Base-by-base conservation (phyloP, 331 rosid genomes). In the Stylosanthes scabra region DNA sequence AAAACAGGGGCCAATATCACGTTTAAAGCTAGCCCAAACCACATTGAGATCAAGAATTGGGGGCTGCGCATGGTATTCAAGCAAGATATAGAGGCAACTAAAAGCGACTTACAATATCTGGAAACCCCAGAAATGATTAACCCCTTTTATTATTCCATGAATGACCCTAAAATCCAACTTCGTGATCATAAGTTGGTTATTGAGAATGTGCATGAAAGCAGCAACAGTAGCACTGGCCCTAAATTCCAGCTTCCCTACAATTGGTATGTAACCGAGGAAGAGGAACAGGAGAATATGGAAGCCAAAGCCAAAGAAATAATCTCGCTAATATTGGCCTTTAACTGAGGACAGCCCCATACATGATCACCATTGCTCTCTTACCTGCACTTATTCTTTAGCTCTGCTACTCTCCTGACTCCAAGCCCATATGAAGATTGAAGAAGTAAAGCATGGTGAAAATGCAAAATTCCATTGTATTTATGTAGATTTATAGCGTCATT, bases 191-290 rank as follows among this genome's bases (percentile, higher is more conserved):
- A 28, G 28, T 52, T 52, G 14, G 28, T 52, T 13, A 11, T 16
- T 14, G 58, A 52, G 28, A 25, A 52, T n/a, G 27, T 16, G 58
- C 46, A 6, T 41, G 46, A 41, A 41, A 6, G 46, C 46, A 41
- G 6, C 46, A 41, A 41, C 46, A 41, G 46, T 41, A 41, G 46
- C 46, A 7, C 6, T 7, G 46, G 46, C 11, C 10, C 46, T 41
- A 41, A 41, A 41, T 8, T 34, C 25, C 47, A 68, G 29, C 61
- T 68, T 14, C 47, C 29, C 6, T 49, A 68, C 37, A 68, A 68
- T 51, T 68, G 72, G 60, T 20, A 29, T 13, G 72, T 51, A n/a
- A 51, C 72, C 34, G 31, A 51, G 6, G 61, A 68, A 51, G 72
- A 68, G 47, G 34, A 67, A 50, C 14, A 13, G 3, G 72, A 67